Evolutionary conservation across 805 yeast species (phyloP), one percentile per base, ranked within the genome.

Genomic region (Kazachstania africana): DNA sequence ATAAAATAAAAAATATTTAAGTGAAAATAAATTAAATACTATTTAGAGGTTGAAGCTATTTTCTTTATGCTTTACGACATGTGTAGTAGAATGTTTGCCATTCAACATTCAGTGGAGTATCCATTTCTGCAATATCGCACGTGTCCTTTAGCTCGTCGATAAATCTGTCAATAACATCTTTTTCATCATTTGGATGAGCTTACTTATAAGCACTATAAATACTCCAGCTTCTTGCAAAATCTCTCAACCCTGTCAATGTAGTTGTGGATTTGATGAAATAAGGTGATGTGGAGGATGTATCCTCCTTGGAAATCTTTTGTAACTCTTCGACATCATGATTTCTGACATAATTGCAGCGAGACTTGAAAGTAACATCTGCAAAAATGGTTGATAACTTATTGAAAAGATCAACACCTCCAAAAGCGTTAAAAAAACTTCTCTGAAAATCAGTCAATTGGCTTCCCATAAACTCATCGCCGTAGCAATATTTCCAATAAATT

Each of bases 371-470:
- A 13, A 65, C 51, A 38, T 70, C 66, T 9, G 45, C 38, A 45
- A 65, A 78, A 10, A 14, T 14, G 16, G 54, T 39, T 5, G 60
- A 63, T 0, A 62, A 58, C 17, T 16, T 31, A 12, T 15, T 21
- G n/a, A 25, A 34, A 16, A 31, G 26, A n/a, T 27, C 35, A 32
- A 15, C 22, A 29, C 29, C 40, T 33, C 44, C 45, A 34, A 30
- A 36, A 28, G 10, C 36, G 17, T 14, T 31, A 31, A 35, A 40
- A 80, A 54, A 20, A 63, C 57, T 10, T 50, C 38, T 35, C 84
- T 62, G 3, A 87, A 88, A 0, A 82, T 80, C 40, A 71, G 76
- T 75, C 88, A 91, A 80, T 43, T 68, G 66, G 1, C 74, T 71
- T 0, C 81, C 75, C 67, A 71, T 65, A 38, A 49, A 70, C 18